A percentile compares a stretch with the other conserved stretches of the same genome.
Evolutionary conservation across 1,139 yeast species (phyloP).

Genomic region (Yamadazyma membranifaciens): DNA sequence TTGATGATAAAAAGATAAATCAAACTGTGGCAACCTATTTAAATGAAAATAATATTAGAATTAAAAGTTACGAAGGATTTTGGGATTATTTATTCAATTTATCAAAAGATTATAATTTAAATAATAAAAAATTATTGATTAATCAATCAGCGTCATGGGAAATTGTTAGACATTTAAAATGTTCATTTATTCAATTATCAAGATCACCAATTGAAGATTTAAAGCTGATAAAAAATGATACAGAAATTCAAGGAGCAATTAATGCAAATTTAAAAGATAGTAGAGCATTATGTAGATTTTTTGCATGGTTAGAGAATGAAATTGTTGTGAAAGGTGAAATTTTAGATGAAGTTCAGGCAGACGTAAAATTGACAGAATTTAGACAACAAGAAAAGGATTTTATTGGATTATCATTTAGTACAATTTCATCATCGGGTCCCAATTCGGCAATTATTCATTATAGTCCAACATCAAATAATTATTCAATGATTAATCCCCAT

Average conservation of each 20-base stretch:
- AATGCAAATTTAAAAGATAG: slow-evolving; percentile 87
- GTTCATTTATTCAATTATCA: slow-evolving; percentile 43
- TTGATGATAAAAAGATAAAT: slow-evolving; percentile 29
- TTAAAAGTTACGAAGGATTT: slow-evolving; percentile 54
- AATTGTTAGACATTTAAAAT: slow-evolving; percentile 53
- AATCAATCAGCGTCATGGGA: slow-evolving; percentile 83
- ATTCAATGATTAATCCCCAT: slow-evolving; percentile 68
- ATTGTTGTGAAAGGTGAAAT: slow-evolving; percentile 52
- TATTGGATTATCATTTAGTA: slow-evolving; percentile 84
- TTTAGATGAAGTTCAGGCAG: slow-evolving; percentile 80
- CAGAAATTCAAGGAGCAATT: slow-evolving; percentile 75
- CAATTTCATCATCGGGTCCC: slow-evolving; percentile 90
- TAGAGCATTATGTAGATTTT: slow-evolving; percentile 70
- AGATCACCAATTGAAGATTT: slow-evolving; percentile 65
- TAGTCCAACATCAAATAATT: slow-evolving; percentile 56
- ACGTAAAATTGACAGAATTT: slow-evolving; percentile 62
- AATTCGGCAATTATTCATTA: slow-evolving; percentile 95
- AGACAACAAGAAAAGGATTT: slow-evolving; percentile 63
- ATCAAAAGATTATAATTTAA: slow-evolving; percentile 41
- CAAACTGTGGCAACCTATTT: slow-evolving; percentile 32
- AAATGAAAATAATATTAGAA: slow-evolving; percentile 36
- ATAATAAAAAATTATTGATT: slow-evolving; percentile 48
- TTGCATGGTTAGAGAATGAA: slow-evolving; percentile 82
- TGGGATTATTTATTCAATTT: slow-evolving; percentile 51
- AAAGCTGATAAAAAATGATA: slow-evolving; percentile 74